phyloP scores from a whole-genome alignment of 345 rosid species.

The Cardamine chenopodiifolia region DNA sequence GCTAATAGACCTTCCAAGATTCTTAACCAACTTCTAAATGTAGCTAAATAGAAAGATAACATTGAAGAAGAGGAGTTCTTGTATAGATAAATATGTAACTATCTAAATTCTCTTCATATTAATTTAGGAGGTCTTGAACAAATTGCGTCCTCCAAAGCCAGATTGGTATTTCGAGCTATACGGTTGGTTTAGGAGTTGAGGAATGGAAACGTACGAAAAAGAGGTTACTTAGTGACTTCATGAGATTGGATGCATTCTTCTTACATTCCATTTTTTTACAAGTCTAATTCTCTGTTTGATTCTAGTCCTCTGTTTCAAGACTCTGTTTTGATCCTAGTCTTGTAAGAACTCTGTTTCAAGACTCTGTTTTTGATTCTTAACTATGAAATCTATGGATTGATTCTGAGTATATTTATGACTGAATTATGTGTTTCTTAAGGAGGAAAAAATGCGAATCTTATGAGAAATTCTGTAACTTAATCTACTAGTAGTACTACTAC shows the following conservation, averaged over 20 bases:
- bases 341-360: not conserved
- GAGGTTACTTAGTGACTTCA: not conserved
- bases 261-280: constrained; percentile 2
- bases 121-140: constrained; percentile 5
- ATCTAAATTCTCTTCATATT: no score
- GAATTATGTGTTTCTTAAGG: not conserved
- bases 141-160: not conserved
- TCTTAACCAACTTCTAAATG: no score
- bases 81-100: no score
- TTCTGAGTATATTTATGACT: not conserved
- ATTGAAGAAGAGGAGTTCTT: no score
- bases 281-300: constrained; percentile 35
- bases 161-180: not conserved
- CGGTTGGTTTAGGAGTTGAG: not conserved
- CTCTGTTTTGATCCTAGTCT: not conserved
- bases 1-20: no score
- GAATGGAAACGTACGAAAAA: not conserved
- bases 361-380: not conserved
- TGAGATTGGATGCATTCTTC: not conserved
- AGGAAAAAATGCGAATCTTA: not conserved
- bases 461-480: not conserved
- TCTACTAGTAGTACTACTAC: not conserved
- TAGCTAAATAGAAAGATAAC: no score
- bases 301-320: not conserved
- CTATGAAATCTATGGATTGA: not conserved